Conservation (phyloP, 2,329 filamentous ascomycete genomes). For the Fusarium heterosporum region DNA sequence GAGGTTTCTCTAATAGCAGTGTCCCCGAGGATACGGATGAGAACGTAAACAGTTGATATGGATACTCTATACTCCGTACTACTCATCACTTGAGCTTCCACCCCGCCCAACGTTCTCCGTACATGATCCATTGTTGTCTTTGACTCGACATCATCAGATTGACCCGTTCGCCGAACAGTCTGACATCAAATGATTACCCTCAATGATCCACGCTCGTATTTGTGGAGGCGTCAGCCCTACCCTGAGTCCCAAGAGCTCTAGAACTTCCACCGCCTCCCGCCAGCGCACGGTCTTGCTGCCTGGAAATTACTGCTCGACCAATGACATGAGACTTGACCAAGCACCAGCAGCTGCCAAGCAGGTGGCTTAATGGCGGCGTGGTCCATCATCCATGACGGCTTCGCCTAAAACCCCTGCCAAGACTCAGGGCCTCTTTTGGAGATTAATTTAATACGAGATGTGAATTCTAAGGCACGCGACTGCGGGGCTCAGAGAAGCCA, state of each 20-base stretch:
- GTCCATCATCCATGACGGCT: neutral
- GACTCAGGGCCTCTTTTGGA: conserved; percentile 1
- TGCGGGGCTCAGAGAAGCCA: conserved; percentile 1
- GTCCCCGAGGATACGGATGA: too few relatives aligned
- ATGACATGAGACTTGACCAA: neutral
- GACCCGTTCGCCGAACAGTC: too few relatives aligned
- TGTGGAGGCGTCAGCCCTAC: conserved; percentile 11
- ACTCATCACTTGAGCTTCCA: too few relatives aligned
- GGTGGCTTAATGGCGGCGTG: neutral
- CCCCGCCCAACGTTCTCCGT: too few relatives aligned
- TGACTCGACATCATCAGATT: too few relatives aligned
- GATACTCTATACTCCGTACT: too few relatives aligned
- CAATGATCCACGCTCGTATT: neutral
- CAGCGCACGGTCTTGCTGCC: neutral
- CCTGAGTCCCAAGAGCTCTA: neutral
- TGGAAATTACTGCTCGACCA: conserved; percentile 7
- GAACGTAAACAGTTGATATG: too few relatives aligned
- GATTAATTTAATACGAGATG: conserved; percentile 11
- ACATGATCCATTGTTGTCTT: too few relatives aligned
- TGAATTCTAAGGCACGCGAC: conserved; percentile 1
- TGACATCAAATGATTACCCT: too few relatives aligned
- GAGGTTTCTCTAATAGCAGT: too few relatives aligned
- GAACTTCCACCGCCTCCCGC: neutral
- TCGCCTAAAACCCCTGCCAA: conserved; percentile 11
- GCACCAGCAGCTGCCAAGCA: neutral